Evolutionary conservation across 2,329 filamentous ascomycete species (phyloP).

Genomic region (Paracamarosporium sp.): DNA sequence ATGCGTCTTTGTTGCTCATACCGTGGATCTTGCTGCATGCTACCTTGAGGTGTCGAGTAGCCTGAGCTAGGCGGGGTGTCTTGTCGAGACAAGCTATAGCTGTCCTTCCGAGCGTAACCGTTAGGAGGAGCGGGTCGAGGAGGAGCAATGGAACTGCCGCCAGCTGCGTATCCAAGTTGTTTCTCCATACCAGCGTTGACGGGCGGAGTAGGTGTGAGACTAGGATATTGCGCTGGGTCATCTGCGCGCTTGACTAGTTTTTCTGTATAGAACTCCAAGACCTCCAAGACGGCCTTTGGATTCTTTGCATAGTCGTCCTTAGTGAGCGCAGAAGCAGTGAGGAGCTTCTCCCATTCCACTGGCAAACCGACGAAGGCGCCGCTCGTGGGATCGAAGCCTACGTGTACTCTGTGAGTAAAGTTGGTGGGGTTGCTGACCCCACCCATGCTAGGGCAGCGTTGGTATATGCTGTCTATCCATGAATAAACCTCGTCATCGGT

Average conservation of each 20-base stretch:
- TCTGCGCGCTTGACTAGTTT: constrained; percentile 76
- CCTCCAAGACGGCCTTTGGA: constrained; percentile 74
- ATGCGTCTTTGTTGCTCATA: constrained; percentile 35
- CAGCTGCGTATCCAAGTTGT: constrained; percentile 54
- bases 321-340: constrained; percentile 95
- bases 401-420: constrained; percentile 95
- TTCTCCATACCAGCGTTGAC: constrained; percentile 54
- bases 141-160: constrained; percentile 56
- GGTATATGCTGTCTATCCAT: constrained; percentile 98
- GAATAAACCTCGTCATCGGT: constrained; percentile 96
- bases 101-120: constrained; percentile 52
- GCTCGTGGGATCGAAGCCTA: constrained; percentile 94
- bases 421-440: constrained; percentile 98
- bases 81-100: constrained; percentile 48
- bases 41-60: constrained; percentile 37
- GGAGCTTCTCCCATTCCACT: constrained; percentile 94
- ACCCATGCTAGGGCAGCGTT: constrained; percentile 94
- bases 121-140: constrained; percentile 55
- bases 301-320: constrained; percentile 99
- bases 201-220: constrained; percentile 72
- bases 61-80: constrained; percentile 38
- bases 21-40: constrained; percentile 43
- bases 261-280: constrained; percentile 84
- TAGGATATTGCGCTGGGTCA: constrained; percentile 72
- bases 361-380: constrained; percentile 95